Base-by-base conservation (phyloP, 2,329 filamentous ascomycete species). In the Aspergillus terreus region DNA sequence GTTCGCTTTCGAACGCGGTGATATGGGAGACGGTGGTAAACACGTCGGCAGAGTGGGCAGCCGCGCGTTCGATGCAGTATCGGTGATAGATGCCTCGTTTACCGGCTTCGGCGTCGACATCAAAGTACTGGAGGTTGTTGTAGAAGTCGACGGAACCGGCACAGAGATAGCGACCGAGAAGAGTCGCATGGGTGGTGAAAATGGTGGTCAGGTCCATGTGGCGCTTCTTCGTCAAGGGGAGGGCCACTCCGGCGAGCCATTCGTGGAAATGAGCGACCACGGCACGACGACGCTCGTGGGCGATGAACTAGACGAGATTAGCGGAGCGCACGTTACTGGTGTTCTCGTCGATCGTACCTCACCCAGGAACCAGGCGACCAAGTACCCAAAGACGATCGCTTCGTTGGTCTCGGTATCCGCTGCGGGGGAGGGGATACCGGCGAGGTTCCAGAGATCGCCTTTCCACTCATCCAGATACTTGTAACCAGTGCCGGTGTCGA, bases 1-100 rank as follows among this genome's bases (percentile, higher is more conserved):
- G 92, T 78, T 99, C 94, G 65, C 90, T 95, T 75, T 99, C 94
- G 73, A 95, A 97, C 9, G 94, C 94, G 4, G 94, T 99, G 67
- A 99, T 97, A 72, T 97, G 94, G 15, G 92, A 97, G 54, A 99
- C 94, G 1, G 94, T 99, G 19, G 94, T 99, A 76, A 99, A 97
- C 64, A 99, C 94, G 74, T 99, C 94, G 61, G 88, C 88, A 6
- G 90, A 82, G 70, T 99, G 94, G 17, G 94, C 86, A 19, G 92
- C 90, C 44, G 90, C 92, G 58, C 94, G 87, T 76, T 99, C 94
- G 65, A 99, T 95, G 76, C 94, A 97, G 78, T 97, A 97, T 54
- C 94, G 81, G 76, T 99, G 94, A 77, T 97, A 99, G 70, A 99
- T 97, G 52, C 94, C 94, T 65, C 94, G 89, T 80, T 96, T 97